A percentile compares a stretch with the other conserved stretches of the same genome.
These are phyloP conservation scores for Gremmenia infestans DNA, from an alignment of 2,329 filamentous ascomycete species.

Conservation along the genomic window DNA sequence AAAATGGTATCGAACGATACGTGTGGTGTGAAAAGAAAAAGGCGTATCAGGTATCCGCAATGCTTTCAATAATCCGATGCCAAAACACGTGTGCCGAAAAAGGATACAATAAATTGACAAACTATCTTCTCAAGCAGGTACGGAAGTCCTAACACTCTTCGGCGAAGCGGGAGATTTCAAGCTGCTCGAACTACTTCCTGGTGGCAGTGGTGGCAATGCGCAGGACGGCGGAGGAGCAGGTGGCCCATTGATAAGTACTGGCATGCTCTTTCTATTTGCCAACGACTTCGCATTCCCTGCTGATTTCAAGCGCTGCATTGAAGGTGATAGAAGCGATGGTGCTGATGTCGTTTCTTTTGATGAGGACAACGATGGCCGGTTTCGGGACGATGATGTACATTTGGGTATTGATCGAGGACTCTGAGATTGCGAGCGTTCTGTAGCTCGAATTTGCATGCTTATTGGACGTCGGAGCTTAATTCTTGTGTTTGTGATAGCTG, in stretches of 20 bases:
- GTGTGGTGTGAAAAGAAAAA: background rate
- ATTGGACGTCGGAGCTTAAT: conserved; percentile 16
- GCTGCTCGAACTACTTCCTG: conserved; percentile 9
- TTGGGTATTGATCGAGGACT: conserved; percentile 40
- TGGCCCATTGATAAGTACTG: conserved; percentile 25
- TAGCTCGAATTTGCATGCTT: conserved; percentile 18
- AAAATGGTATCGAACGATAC: background rate
- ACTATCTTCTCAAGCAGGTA: background rate
- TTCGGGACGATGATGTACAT: conserved; percentile 20
- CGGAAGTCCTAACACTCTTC: background rate
- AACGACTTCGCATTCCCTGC: conserved; percentile 12
- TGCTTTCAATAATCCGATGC: background rate
- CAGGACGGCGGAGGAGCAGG: conserved; percentile 30
- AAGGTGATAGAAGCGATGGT: conserved; percentile 2
- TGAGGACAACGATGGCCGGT: background rate
- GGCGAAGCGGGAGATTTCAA: background rate
- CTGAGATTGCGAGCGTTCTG: background rate
- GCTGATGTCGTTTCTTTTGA: background rate
- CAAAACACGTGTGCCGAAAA: background rate
- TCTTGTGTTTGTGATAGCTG: conserved; percentile 15
- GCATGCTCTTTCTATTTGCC: conserved; percentile 23
- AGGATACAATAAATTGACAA: background rate
- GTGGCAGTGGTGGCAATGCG: conserved; percentile 29
- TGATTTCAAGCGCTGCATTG: conserved; percentile 7
- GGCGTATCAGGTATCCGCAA: background rate